Base-by-base conservation (phyloP, 768 basidiomycete species). In the Kwoniella europaea region DNA sequence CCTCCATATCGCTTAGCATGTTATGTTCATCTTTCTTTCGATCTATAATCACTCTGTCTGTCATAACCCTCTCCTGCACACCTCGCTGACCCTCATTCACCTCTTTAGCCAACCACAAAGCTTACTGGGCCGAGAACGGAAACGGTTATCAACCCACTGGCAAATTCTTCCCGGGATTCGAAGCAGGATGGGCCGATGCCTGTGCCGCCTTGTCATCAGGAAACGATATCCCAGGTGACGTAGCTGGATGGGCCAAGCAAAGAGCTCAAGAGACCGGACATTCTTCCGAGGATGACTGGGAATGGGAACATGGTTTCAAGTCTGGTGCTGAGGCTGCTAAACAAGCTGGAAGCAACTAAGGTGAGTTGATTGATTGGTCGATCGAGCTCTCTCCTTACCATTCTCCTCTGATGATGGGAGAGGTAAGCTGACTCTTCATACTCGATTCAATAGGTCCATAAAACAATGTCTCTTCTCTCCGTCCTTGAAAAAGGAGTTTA, bases 221-320 rank as follows among this genome's bases (percentile, higher is more conserved):
- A 42, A 68, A 73, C 58, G 58, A 44, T 27, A 52, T 71, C 64
- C 76, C 76, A n/a, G 71, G 60, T 35, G 67, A 69, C 29, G 42
- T 73, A 20, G 63, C 52, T 35, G 43, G 63, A 20, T 73, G 65
- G 65, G 72, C 72, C 43, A 69, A 73, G 60, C 59, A 66, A 50
- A 35, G 68, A 27, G 68, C 72, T 53, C 35, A 41, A 18, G 72
- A 73, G 46, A 13, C 50, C 15, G 74, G 74, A 16, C 56, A 73
- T 46, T 9, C 4, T 27, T 63, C 63, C 2, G 72, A 76, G 9
- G 71, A 69, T 43, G 61, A 42, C 15, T 76, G 75, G 75, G 75
- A 76, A 59, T 76, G 75, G 75, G 64, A 72, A 58, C 74, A 75
- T 60, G 74, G 74, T 5, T 75, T 75, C 71, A 75, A 70, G 62